Evolutionary conservation across 805 yeast genomes (phyloP).

Genomic region (Groenewaldozyma salmanticensis): DNA sequence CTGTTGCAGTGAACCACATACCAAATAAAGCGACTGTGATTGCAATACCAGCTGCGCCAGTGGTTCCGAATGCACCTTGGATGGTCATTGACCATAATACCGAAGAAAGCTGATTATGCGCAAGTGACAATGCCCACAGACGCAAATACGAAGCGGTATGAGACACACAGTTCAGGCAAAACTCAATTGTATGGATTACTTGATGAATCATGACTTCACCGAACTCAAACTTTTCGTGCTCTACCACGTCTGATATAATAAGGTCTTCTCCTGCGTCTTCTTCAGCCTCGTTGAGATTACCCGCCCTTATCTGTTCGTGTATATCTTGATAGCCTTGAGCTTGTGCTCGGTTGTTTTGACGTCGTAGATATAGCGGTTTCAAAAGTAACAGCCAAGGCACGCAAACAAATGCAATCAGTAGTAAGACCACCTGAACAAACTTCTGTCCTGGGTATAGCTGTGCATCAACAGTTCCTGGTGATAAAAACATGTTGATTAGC

Average conservation of each 20-base stretch:
- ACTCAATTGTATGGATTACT: constrained; percentile 95
- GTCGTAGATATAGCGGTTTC: constrained; percentile 68
- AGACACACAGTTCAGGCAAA: constrained; percentile 91
- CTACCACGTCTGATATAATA: constrained; percentile 30
- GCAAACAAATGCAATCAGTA: constrained; percentile 70
- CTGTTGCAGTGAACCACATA: constrained; percentile 91
- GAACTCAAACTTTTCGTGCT: constrained; percentile 53
- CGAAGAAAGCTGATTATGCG: constrained; percentile 89
- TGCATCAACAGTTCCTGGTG: constrained; percentile 83
- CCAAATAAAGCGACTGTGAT: constrained; percentile 73
- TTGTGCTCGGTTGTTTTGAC: constrained; percentile 38
- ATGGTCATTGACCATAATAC: constrained; percentile 97
- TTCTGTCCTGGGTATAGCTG: constrained; percentile 75
- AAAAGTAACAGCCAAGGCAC: constrained; percentile 86
- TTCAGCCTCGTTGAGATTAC: constrained; percentile 21
- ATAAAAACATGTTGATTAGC: constrained; percentile 90
- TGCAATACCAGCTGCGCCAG: constrained; percentile 57
- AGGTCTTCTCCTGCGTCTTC: constrained; percentile 24
- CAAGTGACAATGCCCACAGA: constrained; percentile 93
- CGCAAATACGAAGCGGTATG: constrained; percentile 96
- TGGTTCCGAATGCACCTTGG: constrained; percentile 60
- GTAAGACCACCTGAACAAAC: constrained; percentile 58
- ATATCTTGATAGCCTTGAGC: constrained; percentile 46
- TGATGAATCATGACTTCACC: constrained; percentile 96
- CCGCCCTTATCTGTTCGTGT: constrained; percentile 31